A percentile compares a stretch with the other conserved stretches of the same genome.
Conservation (phyloP, 139 green algal species). For the Micractinium conductrix region DNA sequence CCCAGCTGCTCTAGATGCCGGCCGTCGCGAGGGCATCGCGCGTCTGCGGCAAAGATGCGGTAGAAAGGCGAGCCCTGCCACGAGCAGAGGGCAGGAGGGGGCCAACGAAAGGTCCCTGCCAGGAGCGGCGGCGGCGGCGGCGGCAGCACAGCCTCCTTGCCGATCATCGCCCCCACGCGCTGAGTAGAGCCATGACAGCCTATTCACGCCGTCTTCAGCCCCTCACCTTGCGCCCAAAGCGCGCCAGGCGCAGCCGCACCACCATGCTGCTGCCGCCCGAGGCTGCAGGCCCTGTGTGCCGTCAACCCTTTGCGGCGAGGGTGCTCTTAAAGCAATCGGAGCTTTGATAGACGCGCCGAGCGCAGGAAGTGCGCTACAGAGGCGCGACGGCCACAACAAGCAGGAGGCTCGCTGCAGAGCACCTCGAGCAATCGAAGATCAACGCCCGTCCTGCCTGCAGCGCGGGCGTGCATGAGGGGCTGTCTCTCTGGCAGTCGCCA, state of each 20-base stretch:
- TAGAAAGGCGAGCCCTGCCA: slow-evolving; percentile 85
- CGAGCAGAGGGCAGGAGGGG: neutral
- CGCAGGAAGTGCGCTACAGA: too few species aligned
- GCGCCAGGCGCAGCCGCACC: slow-evolving; percentile 80
- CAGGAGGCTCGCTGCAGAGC: too few species aligned
- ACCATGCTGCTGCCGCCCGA: slow-evolving; percentile 54
- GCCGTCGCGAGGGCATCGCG: slow-evolving; percentile 70
- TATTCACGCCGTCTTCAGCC: too few species aligned
- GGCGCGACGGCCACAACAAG: too few species aligned
- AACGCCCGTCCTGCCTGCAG: too few species aligned
- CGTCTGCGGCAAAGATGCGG: slow-evolving; percentile 82
- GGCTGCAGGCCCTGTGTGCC: too few species aligned
- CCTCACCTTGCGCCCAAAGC: slow-evolving; percentile 72
- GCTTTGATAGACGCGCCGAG: neutral
- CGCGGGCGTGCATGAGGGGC: too few species aligned
- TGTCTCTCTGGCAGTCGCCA: too few species aligned
- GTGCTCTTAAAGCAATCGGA: neutral
- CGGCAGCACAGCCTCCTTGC: neutral
- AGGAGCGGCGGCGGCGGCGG: neutral
- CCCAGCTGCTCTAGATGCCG: slow-evolving; percentile 84
- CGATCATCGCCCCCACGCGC: too few species aligned
- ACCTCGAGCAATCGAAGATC: too few species aligned
- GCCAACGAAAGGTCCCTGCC: too few species aligned
- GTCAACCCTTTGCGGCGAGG: neutral
- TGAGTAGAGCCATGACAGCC: too few species aligned